Evolutionary conservation across 176 grass and related monocot genomes (phyloP).

Genomic region (Carex pumila): DNA sequence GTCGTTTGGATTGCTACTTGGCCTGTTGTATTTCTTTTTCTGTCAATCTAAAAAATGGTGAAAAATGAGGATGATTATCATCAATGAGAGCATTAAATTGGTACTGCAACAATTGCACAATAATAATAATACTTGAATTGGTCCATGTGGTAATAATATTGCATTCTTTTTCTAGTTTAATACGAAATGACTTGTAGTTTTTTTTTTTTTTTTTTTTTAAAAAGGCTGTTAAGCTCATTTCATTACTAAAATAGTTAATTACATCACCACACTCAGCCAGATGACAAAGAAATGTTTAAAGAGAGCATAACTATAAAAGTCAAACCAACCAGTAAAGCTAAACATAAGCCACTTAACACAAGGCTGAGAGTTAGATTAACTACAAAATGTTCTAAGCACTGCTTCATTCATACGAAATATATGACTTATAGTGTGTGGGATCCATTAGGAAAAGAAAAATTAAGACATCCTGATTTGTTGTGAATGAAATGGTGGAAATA

Average conservation of each 20-base stretch:
- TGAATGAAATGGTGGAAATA: not conserved
- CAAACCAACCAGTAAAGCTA: too few relatives aligned
- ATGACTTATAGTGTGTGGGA: not conserved
- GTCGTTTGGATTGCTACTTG: not conserved
- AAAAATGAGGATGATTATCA: not conserved
- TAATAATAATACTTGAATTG: not conserved
- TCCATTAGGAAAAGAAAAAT: not conserved
- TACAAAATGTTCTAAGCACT: too few relatives aligned
- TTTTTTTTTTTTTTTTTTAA: too few relatives aligned
- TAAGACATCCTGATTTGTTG: not conserved
- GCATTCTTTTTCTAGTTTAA: not conserved
- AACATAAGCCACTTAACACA: too few relatives aligned
- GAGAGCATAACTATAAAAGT: too few relatives aligned
- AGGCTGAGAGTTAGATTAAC: too few relatives aligned
- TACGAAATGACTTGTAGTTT: not conserved
- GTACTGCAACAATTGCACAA: not conserved
- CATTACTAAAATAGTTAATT: too few relatives aligned
- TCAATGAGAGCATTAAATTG: not conserved
- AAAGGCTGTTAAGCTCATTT: too few relatives aligned
- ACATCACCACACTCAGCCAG: too few relatives aligned
- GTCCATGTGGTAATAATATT: not conserved
- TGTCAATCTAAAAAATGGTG: constrained; percentile 7
- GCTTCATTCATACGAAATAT: too few relatives aligned
- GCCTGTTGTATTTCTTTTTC: not conserved
- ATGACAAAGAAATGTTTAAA: too few relatives aligned